Conservation (phyloP, 116 monocot genomes). For the Posidonia oceanica region DNA sequence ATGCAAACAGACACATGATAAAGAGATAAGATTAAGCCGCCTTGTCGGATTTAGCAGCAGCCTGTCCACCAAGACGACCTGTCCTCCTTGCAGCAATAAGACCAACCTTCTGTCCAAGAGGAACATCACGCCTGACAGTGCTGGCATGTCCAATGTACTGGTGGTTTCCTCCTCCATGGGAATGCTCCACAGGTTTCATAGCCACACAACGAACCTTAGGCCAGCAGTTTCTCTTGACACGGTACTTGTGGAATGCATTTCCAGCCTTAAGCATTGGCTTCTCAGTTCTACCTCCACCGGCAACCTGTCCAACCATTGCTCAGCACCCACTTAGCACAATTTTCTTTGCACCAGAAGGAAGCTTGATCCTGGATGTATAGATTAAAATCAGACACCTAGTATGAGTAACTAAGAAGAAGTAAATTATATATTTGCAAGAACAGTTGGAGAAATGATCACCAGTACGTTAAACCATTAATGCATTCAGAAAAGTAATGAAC, state of each 20-base stretch:
- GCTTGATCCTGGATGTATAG: constrained; percentile 40
- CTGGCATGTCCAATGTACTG: constrained; percentile 62
- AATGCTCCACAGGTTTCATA: constrained; percentile 69
- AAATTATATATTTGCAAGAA: too few species aligned
- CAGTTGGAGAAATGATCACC: too few species aligned
- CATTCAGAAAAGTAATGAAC: too few species aligned
- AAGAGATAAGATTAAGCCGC: background rate
- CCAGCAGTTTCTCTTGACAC: constrained; percentile 69
- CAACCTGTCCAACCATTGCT: constrained; percentile 58
- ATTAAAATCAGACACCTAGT: too few species aligned
- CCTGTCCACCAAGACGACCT: constrained; percentile 57
- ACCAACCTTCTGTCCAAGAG: constrained; percentile 66
- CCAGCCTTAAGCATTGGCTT: constrained; percentile 54
- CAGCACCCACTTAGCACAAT: constrained; percentile 50
- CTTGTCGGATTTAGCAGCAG: constrained; percentile 41
- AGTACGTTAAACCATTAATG: too few species aligned
- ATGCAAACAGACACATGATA: too few species aligned
- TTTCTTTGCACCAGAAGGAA: constrained; percentile 60
- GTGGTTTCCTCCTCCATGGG: constrained; percentile 71
- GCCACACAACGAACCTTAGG: constrained; percentile 73
- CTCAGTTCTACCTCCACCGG: constrained; percentile 55
- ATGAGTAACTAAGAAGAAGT: too few species aligned
- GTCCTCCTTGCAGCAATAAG: constrained; percentile 67
- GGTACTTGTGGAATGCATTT: constrained; percentile 54
- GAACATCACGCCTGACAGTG: constrained; percentile 56